These are phyloP conservation scores for Styphnolobium japonicum DNA, from an alignment of 306 rosid species.

Conservation along the genomic window DNA sequence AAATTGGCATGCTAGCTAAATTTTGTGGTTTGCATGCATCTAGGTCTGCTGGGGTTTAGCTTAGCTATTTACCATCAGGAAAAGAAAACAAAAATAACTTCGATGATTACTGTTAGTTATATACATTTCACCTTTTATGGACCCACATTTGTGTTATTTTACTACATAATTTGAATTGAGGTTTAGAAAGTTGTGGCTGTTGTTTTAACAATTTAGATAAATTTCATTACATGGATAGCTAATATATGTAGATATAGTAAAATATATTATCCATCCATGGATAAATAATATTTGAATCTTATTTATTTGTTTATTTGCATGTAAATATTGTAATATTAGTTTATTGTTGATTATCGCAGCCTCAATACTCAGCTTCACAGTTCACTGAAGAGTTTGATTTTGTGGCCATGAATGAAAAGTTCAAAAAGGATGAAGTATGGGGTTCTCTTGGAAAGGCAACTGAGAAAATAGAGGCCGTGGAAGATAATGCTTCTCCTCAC, in stretches of 20 bases:
- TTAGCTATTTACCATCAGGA: not conserved
- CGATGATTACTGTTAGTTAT: not conserved
- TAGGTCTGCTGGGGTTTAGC: not conserved
- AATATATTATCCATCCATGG: not conserved
- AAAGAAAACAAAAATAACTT: not conserved
- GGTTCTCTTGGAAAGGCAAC: conserved; percentile 59
- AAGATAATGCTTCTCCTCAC: conserved; percentile 32
- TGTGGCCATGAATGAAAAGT: conserved; percentile 80
- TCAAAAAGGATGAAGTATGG: conserved; percentile 81
- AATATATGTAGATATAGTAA: not conserved
- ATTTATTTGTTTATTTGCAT: not conserved
- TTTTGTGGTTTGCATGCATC: conserved; percentile 1
- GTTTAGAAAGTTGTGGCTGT: not conserved
- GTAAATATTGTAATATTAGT: not conserved
- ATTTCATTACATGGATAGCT: conserved; percentile 6
- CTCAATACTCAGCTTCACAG: conserved; percentile 33
- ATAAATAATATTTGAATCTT: not conserved
- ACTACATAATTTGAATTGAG: not conserved
- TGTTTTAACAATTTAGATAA: not conserved
- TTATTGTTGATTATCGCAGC: conserved; percentile 18
- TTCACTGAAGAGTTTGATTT: conserved; percentile 82
- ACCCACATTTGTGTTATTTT: not conserved
- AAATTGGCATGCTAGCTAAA: not conserved
- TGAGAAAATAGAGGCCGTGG: conserved; percentile 29
- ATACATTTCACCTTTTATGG: not conserved